Conservation (phyloP, 192 early-diverging fungal genomes). For the Neocallimastix lanati region DNA sequence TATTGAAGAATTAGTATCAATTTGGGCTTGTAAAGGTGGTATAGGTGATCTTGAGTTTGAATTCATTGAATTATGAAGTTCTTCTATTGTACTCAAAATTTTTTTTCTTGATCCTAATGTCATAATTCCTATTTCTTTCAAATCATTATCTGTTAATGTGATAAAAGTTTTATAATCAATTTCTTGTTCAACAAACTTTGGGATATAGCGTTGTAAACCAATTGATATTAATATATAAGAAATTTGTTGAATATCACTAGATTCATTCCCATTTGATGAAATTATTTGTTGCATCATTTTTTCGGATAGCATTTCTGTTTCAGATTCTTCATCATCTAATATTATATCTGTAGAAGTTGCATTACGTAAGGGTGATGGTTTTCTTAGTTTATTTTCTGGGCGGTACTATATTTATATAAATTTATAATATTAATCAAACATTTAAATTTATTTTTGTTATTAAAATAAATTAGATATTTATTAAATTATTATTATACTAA, state of each 20-base stretch:
- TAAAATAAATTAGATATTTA: no score
- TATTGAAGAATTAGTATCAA: not conserved
- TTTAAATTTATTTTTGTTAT: no score
- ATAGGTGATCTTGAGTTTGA: not conserved
- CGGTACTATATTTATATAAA: no score
- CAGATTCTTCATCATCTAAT: not conserved
- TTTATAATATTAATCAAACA: no score
- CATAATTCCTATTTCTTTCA: constrained; percentile 24
- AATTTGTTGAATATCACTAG: not conserved
- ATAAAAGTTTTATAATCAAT: constrained; percentile 25
- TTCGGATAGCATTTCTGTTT: not conserved
- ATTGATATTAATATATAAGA: not conserved
- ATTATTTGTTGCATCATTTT: not conserved
- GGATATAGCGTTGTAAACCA: not conserved
- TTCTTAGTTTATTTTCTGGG: not conserved
- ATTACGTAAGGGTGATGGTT: not conserved
- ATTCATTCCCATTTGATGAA: not conserved
- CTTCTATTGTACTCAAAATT: constrained; percentile 17
- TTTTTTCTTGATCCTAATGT: constrained; percentile 28
- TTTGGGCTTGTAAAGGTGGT: not conserved
- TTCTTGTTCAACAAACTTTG: constrained; percentile 23
- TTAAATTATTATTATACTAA: no score
- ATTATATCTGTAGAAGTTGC: not conserved
- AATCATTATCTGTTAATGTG: constrained; percentile 18
- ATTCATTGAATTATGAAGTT: not conserved